Base-by-base conservation (phyloP, 306 rosid species). In the Lathyrus sativus region DNA sequence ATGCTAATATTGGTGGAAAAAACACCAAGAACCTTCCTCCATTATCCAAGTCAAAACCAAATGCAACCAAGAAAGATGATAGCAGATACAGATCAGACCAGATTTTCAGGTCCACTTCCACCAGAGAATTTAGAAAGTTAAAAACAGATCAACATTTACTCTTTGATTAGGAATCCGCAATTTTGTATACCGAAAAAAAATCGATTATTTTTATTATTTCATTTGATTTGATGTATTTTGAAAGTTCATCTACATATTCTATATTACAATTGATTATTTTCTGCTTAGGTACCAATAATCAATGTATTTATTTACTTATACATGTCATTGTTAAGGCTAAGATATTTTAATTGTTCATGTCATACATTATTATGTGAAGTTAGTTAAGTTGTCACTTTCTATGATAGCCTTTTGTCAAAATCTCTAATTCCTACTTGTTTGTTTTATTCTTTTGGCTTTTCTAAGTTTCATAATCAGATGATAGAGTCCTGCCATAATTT, bases 101-200 rank as follows among this genome's bases (percentile, higher is more conserved):
- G 31, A 62, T 79, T 65, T 78, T 71, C 66, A 89, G 88, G 87
- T 89, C 91, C 42, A 62, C 80, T 70, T 85, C 95, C 68, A 80
- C 88, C 8, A 80, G 92, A 88, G 96, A 89, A 68, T 84, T 80
- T 57, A 84, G 85, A 81, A 77, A 59, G 66, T 46, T 60, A 18
- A 62, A 48, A 70, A 29, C 15, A 31, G 76, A 78, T 54, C 72
- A 82, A 60, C 80, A 46, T 41, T 63, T 88, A 33, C 62, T 74
- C 33, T 75, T 74, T 38, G 81, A 77, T 11, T 73, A 78, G 78
- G 39, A 17, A 72, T 42, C 14, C 6, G 4, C 69, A 60, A 33
- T 53, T 55, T 55, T 76, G 67, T 70, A 54, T 53, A 62, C 67
- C 58, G 31, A 43, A 70, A 51, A 51, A 51, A 31, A 11, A 26